Percentiles rank a stretch among this genome's conserved stretches.
These are phyloP conservation scores for Oryza glumipatula DNA, from an alignment of 176 grass and related monocot genomes.

Conservation along the genomic window DNA sequence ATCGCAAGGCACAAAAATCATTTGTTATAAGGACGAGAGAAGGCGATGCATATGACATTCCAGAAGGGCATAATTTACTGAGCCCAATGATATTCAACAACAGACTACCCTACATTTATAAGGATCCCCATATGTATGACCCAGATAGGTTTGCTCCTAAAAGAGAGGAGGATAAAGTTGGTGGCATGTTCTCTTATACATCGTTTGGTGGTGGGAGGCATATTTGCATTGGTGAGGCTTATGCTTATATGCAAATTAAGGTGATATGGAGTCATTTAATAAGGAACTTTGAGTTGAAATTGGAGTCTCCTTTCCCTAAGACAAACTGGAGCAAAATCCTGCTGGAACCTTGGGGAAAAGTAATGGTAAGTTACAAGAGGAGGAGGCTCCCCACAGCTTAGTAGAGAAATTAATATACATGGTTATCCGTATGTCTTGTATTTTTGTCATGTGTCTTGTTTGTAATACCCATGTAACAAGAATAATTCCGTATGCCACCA, in stretches of 20 bases:
- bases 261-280: slow-evolving; percentile 9
- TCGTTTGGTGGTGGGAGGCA: slow-evolving; percentile 4
- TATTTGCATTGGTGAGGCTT: not conserved
- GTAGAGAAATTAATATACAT: too few species aligned
- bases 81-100: not conserved
- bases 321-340: not conserved
- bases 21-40: not conserved
- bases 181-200: slow-evolving; percentile 26
- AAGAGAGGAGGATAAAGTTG: slow-evolving; percentile 21
- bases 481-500: too few species aligned
- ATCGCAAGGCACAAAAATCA: too few species aligned
- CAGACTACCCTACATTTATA: not conserved
- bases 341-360: not conserved
- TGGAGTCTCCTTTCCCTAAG: not conserved
- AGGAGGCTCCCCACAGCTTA: not conserved
- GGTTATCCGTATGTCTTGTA: too few species aligned
- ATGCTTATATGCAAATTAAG: slow-evolving; percentile 30
- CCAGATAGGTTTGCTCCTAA: not conserved
- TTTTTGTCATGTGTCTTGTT: too few species aligned
- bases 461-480: too few species aligned
- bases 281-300: not conserved
- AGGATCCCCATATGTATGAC: not conserved
- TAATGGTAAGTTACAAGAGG: not conserved
- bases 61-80: slow-evolving; percentile 1
- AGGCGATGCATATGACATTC: slow-evolving; percentile 6